These are phyloP conservation scores for Exophiala lecanii-corni DNA, from an alignment of 2,329 filamentous ascomycete species.

Conservation along the genomic window DNA sequence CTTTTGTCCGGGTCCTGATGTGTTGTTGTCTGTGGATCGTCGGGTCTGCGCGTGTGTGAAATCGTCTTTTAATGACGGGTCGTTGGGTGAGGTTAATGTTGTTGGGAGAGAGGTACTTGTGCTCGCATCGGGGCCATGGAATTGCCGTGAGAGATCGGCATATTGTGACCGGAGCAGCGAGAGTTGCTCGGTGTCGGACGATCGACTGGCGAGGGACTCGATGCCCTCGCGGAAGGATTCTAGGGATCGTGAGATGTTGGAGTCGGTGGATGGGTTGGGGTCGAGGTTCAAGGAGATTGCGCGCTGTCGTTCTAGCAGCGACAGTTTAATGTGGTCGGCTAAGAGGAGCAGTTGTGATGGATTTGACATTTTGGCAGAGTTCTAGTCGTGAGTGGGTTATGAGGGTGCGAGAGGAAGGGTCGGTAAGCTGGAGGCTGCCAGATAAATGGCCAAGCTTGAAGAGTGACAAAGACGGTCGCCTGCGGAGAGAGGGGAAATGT, in stretches of 20 bases:
- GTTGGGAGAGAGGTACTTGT: conserved; percentile 42
- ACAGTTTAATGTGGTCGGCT: conserved; percentile 95
- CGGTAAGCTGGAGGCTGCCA: not conserved
- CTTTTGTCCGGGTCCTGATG: no score
- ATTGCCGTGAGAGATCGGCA: conserved; percentile 72
- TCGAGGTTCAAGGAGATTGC: conserved; percentile 76
- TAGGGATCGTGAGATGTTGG: conserved; percentile 81
- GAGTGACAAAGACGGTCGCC: not conserved
- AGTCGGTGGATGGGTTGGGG: conserved; percentile 69
- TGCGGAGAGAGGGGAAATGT: conserved; percentile 2
- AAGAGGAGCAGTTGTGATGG: conserved; percentile 79
- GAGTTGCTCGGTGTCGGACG: conserved; percentile 23
- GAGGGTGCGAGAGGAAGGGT: conserved; percentile 2
- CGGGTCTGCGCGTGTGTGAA: conserved; percentile 57
- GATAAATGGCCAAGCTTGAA: not conserved
- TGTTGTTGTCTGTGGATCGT: conserved; percentile 36
- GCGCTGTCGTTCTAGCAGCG: conserved; percentile 83
- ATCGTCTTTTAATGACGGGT: conserved; percentile 57
- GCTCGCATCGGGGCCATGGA: conserved; percentile 59
- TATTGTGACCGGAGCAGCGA: conserved; percentile 70
- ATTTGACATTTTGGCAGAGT: conserved; percentile 51
- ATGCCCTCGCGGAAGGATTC: conserved; percentile 82
- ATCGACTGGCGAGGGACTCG: conserved; percentile 54
- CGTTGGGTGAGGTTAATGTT: conserved; percentile 56
- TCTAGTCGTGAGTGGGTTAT: conserved; percentile 28